These are phyloP conservation scores for Ustilago cynodontis DNA, from an alignment of 1,284 basidiomycete species.

Conservation along the genomic window DNA sequence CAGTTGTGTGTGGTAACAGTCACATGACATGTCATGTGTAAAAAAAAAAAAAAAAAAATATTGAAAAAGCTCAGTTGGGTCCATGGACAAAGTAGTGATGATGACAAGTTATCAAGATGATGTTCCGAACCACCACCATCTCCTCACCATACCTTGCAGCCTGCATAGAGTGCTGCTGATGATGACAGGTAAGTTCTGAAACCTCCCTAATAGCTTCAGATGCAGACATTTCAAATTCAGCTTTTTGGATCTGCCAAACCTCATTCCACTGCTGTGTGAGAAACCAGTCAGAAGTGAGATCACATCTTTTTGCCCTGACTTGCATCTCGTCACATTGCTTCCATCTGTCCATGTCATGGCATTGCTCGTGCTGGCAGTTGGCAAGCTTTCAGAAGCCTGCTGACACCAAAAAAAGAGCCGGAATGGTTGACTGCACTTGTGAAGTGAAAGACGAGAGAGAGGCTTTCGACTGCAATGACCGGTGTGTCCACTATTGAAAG, in stretches of 20 bases:
- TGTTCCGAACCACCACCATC: too few relatives aligned
- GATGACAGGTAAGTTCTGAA: neutral
- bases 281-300: too few relatives aligned
- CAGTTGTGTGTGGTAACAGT: too few relatives aligned
- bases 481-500: neutral
- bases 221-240: neutral
- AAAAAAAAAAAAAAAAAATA: too few relatives aligned
- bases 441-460: neutral
- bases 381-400: slow-evolving; percentile 1
- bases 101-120: too few relatives aligned
- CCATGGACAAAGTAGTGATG: too few relatives aligned
- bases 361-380: neutral
- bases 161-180: too few relatives aligned
- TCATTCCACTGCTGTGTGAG: neutral
- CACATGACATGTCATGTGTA: too few relatives aligned
- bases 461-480: slow-evolving; percentile 2
- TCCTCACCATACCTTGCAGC: too few relatives aligned
- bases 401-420: neutral
- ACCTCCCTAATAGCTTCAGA: neutral
- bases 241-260: neutral
- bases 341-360: neutral
- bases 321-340: neutral
- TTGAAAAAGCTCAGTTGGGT: too few relatives aligned
- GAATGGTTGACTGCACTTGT: neutral
- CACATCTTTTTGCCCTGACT: too few relatives aligned